Conservation (phyloP, 352 stramenopile species). For the Aphanomyces cochlioides region DNA sequence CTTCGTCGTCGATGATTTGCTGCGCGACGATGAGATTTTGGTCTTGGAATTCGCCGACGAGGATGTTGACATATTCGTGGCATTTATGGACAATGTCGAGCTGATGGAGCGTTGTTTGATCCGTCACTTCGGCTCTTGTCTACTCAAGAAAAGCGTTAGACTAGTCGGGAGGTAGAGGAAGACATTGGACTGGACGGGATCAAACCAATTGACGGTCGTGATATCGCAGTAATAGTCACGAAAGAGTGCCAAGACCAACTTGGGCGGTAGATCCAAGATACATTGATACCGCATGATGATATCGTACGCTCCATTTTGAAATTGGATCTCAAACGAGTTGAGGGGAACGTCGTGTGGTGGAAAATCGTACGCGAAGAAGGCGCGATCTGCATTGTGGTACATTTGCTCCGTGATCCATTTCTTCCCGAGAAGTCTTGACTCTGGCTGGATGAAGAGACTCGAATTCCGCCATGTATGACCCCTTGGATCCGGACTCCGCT, state of each 20-base stretch:
- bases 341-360: not conserved
- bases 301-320: not conserved
- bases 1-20: slow-evolving; percentile 3
- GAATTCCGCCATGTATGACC: not conserved
- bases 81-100: not conserved
- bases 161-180: too few species aligned
- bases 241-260: not conserved
- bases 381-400: not conserved
- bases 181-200: not conserved
- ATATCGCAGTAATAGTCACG: not conserved
- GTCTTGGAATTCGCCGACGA: not conserved
- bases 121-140: not conserved
- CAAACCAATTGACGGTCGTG: not conserved
- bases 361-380: not conserved
- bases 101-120: not conserved
- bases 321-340: not conserved
- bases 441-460: not conserved
- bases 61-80: slow-evolving; percentile 1
- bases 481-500: too few species aligned
- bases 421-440: not conserved
- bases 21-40: not conserved
- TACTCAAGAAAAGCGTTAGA: not conserved
- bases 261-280: not conserved
- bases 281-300: not conserved
- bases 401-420: slow-evolving; percentile 1